Evolutionary conservation across 306 rosid species (phyloP).

Genomic region (Medicago arabica): DNA sequence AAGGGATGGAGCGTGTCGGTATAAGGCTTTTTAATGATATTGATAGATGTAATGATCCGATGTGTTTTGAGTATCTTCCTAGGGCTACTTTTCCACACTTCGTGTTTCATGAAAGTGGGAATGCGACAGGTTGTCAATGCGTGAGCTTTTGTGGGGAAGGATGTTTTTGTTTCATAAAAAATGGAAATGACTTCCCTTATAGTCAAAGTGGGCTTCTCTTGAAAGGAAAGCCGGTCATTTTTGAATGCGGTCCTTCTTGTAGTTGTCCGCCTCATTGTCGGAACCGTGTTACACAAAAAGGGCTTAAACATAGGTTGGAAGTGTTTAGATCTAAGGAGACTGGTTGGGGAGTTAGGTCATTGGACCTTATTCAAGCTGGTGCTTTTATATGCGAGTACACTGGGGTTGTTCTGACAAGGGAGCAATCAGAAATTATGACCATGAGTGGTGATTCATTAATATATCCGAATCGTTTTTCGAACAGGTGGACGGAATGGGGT

Average conservation of each 20-base stretch:
- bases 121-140: slow-evolving; percentile 71
- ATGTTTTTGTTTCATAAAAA: slow-evolving; percentile 83
- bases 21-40: slow-evolving; percentile 80
- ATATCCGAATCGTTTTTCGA: slow-evolving; percentile 75
- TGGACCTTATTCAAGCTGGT: slow-evolving; percentile 93
- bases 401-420: slow-evolving; percentile 83
- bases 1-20: slow-evolving; percentile 56
- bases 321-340: slow-evolving; percentile 92
- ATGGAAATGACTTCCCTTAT: slow-evolving; percentile 76
- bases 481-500: slow-evolving; percentile 94
- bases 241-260: slow-evolving; percentile 92
- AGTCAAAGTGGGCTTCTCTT: slow-evolving; percentile 71
- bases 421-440: slow-evolving; percentile 75
- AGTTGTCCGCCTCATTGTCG: slow-evolving; percentile 80
- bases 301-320: slow-evolving; percentile 69
- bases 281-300: slow-evolving; percentile 80
- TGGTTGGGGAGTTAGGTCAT: slow-evolving; percentile 97
- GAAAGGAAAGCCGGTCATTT: slow-evolving; percentile 86
- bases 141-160: slow-evolving; percentile 58
- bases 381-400: slow-evolving; percentile 91
- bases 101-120: slow-evolving; percentile 73
- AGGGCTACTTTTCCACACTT: slow-evolving; percentile 69
- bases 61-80: slow-evolving; percentile 71
- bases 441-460: slow-evolving; percentile 91
- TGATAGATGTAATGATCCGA: slow-evolving; percentile 69